Base-by-base conservation (phyloP, 805 yeast genomes). In the Metschnikowia kunwiensis region DNA sequence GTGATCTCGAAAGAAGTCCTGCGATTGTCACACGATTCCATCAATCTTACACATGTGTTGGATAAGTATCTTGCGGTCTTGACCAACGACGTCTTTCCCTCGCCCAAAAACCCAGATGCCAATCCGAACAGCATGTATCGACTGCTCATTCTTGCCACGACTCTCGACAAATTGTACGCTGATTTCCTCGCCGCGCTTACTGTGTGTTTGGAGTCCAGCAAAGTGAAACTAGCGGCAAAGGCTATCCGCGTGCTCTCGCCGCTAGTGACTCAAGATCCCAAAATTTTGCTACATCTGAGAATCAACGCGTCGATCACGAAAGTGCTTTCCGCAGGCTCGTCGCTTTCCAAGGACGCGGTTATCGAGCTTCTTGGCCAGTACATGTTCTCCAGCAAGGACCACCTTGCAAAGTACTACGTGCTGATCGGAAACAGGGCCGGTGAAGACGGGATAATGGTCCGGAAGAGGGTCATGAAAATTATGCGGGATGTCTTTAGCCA, bases 331-430 rank as follows among this genome's bases (percentile, higher is more conserved):
- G 91, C 83, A 43, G 51, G 72, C 0, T 83, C 87, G 2, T 78
- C 94, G 0, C 71, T 80, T 25, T 91, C 86, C 0, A 70, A 87
- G 40, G 88, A 82, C 49, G 86, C 94, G 0, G 81, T 81, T 2
- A 61, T 87, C 19, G 93, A 85, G 27, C 65, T 87, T 25, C 58
- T 87, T 17, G 70, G 72, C 8, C 68, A 65, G 34, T 75, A 71
- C 36, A 51, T 80, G 25, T 49, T 60, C 2, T 47, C 63, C 2
- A 67, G 67, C 32, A 75, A 77, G 0, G 69, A 64, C 3, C 53
- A 71, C 20, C 63, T 74, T 14, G 66, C 68, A 2, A 70, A 69
- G 18, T 80, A 74, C 44, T 76, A 76, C 50, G 59, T 54, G 7
- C 60, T 74, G 12, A 58, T 83, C 6, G 64, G 78, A 28, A 72